Conservation (phyloP, 345 rosid species). For the Ricinus communis region DNA sequence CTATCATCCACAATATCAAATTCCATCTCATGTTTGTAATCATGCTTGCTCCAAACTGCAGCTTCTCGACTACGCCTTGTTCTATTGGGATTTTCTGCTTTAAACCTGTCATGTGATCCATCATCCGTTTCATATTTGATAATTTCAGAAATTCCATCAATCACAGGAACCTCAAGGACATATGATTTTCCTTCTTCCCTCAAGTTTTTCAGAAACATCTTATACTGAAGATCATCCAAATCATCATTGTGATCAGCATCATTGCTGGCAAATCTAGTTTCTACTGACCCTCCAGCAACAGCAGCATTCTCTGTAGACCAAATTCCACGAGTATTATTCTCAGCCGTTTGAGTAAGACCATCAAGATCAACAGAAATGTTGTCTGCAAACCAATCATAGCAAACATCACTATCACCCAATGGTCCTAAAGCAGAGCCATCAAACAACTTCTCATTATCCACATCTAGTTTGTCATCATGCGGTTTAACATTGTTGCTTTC, state of each 20-base stretch:
- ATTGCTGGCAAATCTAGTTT: not conserved
- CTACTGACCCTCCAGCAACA: not conserved
- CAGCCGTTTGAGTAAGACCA: not conserved
- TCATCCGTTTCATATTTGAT: not conserved
- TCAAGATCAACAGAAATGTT: not conserved
- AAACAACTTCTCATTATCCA: not conserved
- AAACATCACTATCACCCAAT: not conserved
- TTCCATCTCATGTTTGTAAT: conserved; percentile 12
- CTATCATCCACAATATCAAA: conserved; percentile 26
- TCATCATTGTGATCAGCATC: conserved; percentile 2
- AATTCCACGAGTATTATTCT: not conserved
- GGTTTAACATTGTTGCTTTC: not conserved
- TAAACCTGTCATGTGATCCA: conserved; percentile 1
- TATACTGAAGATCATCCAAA: conserved; percentile 36
- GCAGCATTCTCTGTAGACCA: not conserved
- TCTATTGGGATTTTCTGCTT: not conserved
- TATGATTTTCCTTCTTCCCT: conserved; percentile 25
- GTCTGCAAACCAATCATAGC: not conserved
- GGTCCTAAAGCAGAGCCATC: not conserved
- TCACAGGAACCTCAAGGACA: conserved; percentile 23
- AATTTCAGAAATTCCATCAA: conserved; percentile 11
- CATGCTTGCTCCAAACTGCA: conserved; percentile 6
- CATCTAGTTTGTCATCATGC: not conserved
- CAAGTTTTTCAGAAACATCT: conserved; percentile 29
- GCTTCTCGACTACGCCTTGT: not conserved